Evolutionary conservation across 2,329 filamentous ascomycete species (phyloP), one percentile per base, ranked within the genome.

Genomic region (Alternaria longipes): DNA sequence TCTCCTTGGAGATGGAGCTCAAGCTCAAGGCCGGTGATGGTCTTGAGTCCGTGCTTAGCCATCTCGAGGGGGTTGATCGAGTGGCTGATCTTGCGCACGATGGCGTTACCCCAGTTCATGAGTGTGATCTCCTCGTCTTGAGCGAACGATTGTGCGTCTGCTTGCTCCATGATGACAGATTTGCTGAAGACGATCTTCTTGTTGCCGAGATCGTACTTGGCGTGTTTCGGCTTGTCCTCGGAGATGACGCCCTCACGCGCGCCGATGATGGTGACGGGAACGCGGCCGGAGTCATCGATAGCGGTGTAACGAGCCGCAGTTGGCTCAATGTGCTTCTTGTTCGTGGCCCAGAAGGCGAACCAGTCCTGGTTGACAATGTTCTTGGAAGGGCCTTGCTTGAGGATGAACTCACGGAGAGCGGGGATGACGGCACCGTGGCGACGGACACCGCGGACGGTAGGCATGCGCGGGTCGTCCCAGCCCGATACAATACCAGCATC

Each of bases 101-200:
- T 87, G 12, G 91, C 92, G 74, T 97, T 96, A 70, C 94, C 95
- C 94, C 94, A 98, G 78, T 91, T 91, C 94, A 97, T 97, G 42
- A 97, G 85, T 0, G 94, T 97, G 72, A 98, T 92, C 80, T 97
- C 94, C 82, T 98, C 94, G 74, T 90, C 89, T 62, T 90, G 85
- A 71, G 88, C 90, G 81, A 97, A 96, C 26, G 86, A 86, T 77
- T 90, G 90, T 63, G 90, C 92, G 72, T 98, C 94, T 46, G 86
- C 91, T 80, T 97, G 94, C 76, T 97, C 94, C 54, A 98, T 83
- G 62, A 95, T 83, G 67, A 97, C 84, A 64, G 89, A 86, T 59
- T 86, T 86, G 75, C 91, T 91, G 78, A 90, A 96, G 26, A 88
- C 85, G 5, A 97, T 92, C 81, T 92, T 91, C 86, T 97, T 97